Evolutionary conservation across 108 stramenopile genomes (phyloP).

Genomic region (Parietichytrium sp.): DNA sequence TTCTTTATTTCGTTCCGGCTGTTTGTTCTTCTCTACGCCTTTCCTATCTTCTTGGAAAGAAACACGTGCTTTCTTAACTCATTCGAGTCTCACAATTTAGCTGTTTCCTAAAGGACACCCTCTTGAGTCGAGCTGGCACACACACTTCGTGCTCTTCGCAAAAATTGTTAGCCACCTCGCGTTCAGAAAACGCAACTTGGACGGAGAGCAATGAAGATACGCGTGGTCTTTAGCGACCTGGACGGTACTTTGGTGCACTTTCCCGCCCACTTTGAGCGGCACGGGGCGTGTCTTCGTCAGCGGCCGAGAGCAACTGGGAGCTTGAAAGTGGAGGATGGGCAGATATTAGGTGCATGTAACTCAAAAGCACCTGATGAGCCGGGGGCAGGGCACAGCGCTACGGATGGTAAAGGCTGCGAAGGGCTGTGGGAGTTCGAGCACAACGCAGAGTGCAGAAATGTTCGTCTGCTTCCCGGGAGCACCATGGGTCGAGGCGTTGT

Average conservation of each 20-base stretch:
- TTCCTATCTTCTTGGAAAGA: no score
- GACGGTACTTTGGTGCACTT: slow-evolving; percentile 31
- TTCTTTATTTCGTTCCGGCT: no score
- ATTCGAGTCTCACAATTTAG: no score
- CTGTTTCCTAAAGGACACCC: no score
- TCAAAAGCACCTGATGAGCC: not conserved
- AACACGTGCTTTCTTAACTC: no score
- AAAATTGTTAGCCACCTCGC: no score
- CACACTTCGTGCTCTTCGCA: no score
- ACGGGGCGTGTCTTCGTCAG: not conserved
- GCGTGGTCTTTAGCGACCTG: slow-evolving; percentile 16
- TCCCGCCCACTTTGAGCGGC: not conserved
- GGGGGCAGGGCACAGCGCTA: not conserved
- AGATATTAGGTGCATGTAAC: not conserved
- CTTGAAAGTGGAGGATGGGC: not conserved
- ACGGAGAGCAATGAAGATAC: no score
- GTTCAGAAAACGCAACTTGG: no score
- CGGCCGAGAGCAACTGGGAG: not conserved
- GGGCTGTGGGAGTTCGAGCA: not conserved
- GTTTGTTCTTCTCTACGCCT: no score
- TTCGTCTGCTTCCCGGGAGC: not conserved
- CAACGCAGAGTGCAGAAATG: not conserved
- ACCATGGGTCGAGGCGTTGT: slow-evolving; percentile 10
- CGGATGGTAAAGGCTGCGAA: not conserved
- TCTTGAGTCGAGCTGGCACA: no score